Evolutionary conservation across 2,329 filamentous ascomycete species (phyloP).

Genomic region (Monosporascus sp.): DNA sequence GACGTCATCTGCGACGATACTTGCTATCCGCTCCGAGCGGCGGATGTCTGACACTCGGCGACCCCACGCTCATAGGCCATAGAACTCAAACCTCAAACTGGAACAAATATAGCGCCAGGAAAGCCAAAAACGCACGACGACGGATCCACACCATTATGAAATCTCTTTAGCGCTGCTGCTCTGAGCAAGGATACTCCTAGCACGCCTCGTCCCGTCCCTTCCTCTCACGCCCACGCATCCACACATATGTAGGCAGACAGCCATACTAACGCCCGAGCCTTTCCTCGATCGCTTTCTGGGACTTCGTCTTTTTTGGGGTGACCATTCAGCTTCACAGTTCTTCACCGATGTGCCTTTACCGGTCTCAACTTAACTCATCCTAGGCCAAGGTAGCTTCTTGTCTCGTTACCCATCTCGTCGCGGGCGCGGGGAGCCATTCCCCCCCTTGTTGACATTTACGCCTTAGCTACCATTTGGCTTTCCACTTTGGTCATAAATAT

Average conservation of each 20-base stretch:
- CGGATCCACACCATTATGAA: background rate
- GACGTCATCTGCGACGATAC: too few species aligned
- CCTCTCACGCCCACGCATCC: background rate
- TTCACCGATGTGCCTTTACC: background rate
- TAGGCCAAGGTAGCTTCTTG: background rate
- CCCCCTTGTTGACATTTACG: background rate
- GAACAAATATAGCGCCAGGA: too few species aligned
- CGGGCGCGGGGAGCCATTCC: background rate
- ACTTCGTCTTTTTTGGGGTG: background rate
- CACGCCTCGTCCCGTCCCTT: background rate
- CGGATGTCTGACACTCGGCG: too few species aligned
- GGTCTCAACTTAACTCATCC: background rate
- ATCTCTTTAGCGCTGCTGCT: background rate
- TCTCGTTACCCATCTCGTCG: background rate
- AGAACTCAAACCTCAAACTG: too few species aligned
- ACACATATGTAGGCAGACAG: background rate
- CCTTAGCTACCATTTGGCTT: background rate
- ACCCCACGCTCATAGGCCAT: too few species aligned
- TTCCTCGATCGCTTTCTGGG: background rate
- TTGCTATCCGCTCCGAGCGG: too few species aligned
- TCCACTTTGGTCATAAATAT: background rate
- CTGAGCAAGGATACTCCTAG: background rate
- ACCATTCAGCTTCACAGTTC: background rate
- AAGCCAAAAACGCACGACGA: too few species aligned
- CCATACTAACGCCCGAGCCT: background rate